Evolutionary conservation across 2,329 filamentous ascomycete species (phyloP).

Genomic region (Chrysoporthe deuterocubensis): DNA sequence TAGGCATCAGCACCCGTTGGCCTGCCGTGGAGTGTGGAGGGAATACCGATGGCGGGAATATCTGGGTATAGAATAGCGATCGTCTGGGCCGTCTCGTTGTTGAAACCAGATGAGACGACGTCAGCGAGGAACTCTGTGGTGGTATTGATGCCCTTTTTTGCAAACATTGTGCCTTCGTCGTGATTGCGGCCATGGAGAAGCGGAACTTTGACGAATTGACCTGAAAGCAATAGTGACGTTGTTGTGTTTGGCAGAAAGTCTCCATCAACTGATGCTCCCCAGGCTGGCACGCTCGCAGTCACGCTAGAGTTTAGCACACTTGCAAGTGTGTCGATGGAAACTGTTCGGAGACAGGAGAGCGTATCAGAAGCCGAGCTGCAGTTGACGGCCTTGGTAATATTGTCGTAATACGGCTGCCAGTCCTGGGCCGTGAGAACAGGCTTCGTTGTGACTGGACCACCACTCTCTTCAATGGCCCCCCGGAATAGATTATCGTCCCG

Average conservation of each 20-base stretch:
- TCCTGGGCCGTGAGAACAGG: conserved; percentile 9
- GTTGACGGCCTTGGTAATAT: conserved; percentile 13
- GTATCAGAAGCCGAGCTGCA: conserved; percentile 21
- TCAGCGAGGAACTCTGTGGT: neutral
- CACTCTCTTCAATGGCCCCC: conserved; percentile 34
- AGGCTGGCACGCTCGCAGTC: neutral
- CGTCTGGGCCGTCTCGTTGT: conserved; percentile 20
- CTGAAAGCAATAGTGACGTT: conserved; percentile 14
- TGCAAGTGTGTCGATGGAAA: conserved; percentile 15
- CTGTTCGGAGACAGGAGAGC: conserved; percentile 25
- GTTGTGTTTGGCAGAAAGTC: conserved; percentile 21
- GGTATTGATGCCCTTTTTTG: conserved; percentile 5
- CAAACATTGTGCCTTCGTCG: conserved; percentile 19
- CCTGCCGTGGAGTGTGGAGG: conserved; percentile 20
- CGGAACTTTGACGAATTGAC: conserved; percentile 19
- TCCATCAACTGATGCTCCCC: conserved; percentile 24
- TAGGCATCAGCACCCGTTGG: conserved; percentile 1
- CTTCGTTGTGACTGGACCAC: neutral
- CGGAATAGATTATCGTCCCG: conserved; percentile 53
- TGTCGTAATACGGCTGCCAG: conserved; percentile 28
- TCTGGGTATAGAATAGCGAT: conserved; percentile 21
- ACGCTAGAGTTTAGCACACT: conserved; percentile 24
- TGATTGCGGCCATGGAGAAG: conserved; percentile 19
- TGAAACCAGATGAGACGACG: conserved; percentile 6
- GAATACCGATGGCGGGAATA: conserved; percentile 21